Percentiles rank a stretch among this genome's conserved stretches.
Evolutionary conservation across 805 yeast species (phyloP).

Genomic region (Starmerella scarabaei): DNA sequence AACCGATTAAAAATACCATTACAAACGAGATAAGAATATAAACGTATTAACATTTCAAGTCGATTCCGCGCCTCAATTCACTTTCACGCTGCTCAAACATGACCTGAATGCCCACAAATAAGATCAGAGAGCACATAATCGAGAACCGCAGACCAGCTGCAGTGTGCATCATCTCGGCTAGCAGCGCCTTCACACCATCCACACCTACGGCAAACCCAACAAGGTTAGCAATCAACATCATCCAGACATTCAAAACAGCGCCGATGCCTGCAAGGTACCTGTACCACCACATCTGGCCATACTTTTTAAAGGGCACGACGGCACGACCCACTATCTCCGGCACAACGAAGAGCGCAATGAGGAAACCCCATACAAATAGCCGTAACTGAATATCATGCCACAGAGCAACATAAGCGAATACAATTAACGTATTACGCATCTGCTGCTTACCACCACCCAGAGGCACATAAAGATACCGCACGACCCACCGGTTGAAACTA

Average conservation of each 20-base stretch:
- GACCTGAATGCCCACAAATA: slow-evolving; percentile 77
- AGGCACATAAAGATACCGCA: slow-evolving; percentile 80
- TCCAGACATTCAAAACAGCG: slow-evolving; percentile 81
- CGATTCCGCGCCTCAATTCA: slow-evolving; percentile 72
- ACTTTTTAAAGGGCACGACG: slow-evolving; percentile 29
- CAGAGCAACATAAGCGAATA: slow-evolving; percentile 87
- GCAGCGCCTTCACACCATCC: slow-evolving; percentile 61
- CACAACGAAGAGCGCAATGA: slow-evolving; percentile 67
- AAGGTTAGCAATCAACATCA: slow-evolving; percentile 94
- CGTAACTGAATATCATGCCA: slow-evolving; percentile 96
- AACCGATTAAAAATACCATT: too few species aligned
- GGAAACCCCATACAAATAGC: slow-evolving; percentile 90
- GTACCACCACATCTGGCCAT: slow-evolving; percentile 47
- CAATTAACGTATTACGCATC: slow-evolving; percentile 63
- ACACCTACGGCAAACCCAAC: slow-evolving; percentile 90
- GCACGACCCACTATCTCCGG: slow-evolving; percentile 67
- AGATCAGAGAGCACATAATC: slow-evolving; percentile 52
- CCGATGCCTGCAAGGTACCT: slow-evolving; percentile 77
- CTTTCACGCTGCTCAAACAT: slow-evolving; percentile 88
- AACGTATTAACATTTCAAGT: slow-evolving; percentile 64
- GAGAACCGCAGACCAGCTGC: slow-evolving; percentile 42
- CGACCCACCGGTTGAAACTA: slow-evolving; percentile 79
- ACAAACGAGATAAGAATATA: too few species aligned
- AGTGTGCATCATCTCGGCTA: slow-evolving; percentile 62
- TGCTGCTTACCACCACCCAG: slow-evolving; percentile 71